Evolutionary conservation across 2,329 filamentous ascomycete species (phyloP).

Genomic region (Talaromyces sp.): DNA sequence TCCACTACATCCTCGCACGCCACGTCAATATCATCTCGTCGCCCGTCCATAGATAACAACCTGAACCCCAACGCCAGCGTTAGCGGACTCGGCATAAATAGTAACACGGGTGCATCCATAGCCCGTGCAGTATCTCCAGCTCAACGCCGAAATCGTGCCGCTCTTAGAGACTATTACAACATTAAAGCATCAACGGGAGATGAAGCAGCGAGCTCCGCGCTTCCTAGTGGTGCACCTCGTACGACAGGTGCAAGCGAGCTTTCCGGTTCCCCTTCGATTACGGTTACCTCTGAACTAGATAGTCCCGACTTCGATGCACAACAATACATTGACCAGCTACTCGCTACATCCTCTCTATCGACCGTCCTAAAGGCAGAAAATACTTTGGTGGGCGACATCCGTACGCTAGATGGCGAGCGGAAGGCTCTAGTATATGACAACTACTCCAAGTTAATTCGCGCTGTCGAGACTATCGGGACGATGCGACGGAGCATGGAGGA

Average conservation of each 20-base stretch:
- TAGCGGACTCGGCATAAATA: slow-evolving; percentile 43
- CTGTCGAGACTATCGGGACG: slow-evolving; percentile 90
- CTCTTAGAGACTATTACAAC: slow-evolving; percentile 92
- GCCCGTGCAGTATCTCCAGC: slow-evolving; percentile 42
- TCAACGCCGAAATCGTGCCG: slow-evolving; percentile 68
- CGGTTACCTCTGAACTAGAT: slow-evolving; percentile 62
- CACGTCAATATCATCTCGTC: slow-evolving; percentile 70
- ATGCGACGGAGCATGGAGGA: slow-evolving; percentile 49
- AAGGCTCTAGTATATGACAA: slow-evolving; percentile 98
- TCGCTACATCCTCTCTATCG: slow-evolving; percentile 40
- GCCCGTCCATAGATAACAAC: slow-evolving; percentile 66
- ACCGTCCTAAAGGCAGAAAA: slow-evolving; percentile 46
- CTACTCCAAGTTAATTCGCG: slow-evolving; percentile 93
- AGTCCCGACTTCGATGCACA: slow-evolving; percentile 66
- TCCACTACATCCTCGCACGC: slow-evolving; percentile 57
- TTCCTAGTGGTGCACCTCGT: slow-evolving; percentile 37
- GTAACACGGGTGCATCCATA: slow-evolving; percentile 30
- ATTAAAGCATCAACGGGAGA: slow-evolving; percentile 54
- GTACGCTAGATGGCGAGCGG: slow-evolving; percentile 88
- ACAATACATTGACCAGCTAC: slow-evolving; percentile 47
- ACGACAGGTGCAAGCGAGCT: slow-evolving; percentile 44
- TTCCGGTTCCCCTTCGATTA: slow-evolving; percentile 28
- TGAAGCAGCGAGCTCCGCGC: slow-evolving; percentile 27
- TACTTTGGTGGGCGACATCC: slow-evolving; percentile 62
- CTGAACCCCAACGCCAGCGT: slow-evolving; percentile 51